These are phyloP conservation scores for Colletotrichum sublineola DNA, from an alignment of 2,329 filamentous ascomycete genomes.

Conservation along the genomic window DNA sequence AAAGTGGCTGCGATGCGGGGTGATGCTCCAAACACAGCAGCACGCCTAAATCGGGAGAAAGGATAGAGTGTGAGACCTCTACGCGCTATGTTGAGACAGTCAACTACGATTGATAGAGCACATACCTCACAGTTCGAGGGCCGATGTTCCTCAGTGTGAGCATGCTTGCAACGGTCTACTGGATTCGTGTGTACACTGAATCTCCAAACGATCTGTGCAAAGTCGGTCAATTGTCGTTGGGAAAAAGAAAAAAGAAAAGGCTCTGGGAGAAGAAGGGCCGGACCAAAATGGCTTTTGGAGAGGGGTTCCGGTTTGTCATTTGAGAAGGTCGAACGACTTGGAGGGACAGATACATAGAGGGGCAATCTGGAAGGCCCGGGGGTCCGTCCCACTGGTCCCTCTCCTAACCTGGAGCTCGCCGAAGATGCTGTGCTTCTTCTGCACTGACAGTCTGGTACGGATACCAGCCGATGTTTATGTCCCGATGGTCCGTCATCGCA, in stretches of 20 bases:
- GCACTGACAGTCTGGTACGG: constrained; percentile 2
- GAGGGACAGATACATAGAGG: not conserved
- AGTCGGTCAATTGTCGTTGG: constrained; percentile 13
- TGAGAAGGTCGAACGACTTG: constrained; percentile 30
- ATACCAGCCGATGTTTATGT: constrained; percentile 15
- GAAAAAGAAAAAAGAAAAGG: not conserved
- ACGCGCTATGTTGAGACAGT: constrained; percentile 11
- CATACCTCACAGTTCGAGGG: constrained; percentile 36
- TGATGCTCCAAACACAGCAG: constrained; percentile 25
- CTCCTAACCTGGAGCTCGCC: not conserved
- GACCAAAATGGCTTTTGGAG: constrained; percentile 12
- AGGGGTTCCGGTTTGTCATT: constrained; percentile 1
- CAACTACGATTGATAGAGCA: not conserved
- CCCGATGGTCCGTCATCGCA: not conserved
- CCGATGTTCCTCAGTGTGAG: constrained; percentile 24
- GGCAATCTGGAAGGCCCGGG: not conserved
- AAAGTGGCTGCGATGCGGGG: constrained; percentile 14
- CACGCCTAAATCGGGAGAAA: constrained; percentile 12
- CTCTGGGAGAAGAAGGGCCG: not conserved
- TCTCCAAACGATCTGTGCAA: constrained; percentile 16
- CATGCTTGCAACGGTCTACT: constrained; percentile 1
- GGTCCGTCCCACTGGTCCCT: not conserved
- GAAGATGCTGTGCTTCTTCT: constrained; percentile 22
- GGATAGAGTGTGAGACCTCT: constrained; percentile 26
- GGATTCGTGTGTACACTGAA: constrained; percentile 9